Base-by-base conservation (phyloP, 257 asterid species). In the Nemophila menziesii region DNA sequence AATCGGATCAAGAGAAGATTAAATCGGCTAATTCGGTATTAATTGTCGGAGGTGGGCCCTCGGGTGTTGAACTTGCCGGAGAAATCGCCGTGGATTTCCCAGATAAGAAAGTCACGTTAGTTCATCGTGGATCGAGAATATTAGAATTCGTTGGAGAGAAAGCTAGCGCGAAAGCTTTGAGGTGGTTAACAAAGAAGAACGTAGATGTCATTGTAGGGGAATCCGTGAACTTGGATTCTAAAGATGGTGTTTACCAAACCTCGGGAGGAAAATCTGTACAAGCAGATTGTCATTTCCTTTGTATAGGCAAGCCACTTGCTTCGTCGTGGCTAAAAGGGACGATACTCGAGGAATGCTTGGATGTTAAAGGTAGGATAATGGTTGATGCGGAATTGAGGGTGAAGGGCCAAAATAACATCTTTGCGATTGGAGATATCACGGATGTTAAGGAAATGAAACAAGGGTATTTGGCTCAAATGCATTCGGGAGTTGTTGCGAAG, bases 361-460 rank as follows among this genome's bases (percentile, higher is more conserved):
- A 39, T 3, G 17, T 14, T 12, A 15, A 39, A 15, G 44, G 44
- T 10, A 39, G 44, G 3, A 1, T 39, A 1, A 39, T 11, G 44
- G 44, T 39, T 18, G 44, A 39, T 39, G 16, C 16, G 8, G 3
- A 39, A 8, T 11, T 39, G 44, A 39, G 44, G 17, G 44, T 39
- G 8, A 39, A 39, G 18, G 44, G 44, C 11, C 16, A 39, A 4
- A 39, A 20, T 5, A 39, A 39, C 9, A 14, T 39, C 10, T 39
- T 39, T 39, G 44, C 20, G 2, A 18, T 39, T 1, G 44, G 44
- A 16, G 44, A 39, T 14, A 39, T 39, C 17, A 39, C 44, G 17
- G 44, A 39, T 39, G 17, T 39, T 16, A 11, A 39, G 17, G 44
- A 39, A 39, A 39, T 39, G 44, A 39, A n/a, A n/a, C n/a, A n/a